Evolutionary conservation across 2,329 filamentous ascomycete genomes (phyloP).

Genomic region (Trichoderma afroharzianum): DNA sequence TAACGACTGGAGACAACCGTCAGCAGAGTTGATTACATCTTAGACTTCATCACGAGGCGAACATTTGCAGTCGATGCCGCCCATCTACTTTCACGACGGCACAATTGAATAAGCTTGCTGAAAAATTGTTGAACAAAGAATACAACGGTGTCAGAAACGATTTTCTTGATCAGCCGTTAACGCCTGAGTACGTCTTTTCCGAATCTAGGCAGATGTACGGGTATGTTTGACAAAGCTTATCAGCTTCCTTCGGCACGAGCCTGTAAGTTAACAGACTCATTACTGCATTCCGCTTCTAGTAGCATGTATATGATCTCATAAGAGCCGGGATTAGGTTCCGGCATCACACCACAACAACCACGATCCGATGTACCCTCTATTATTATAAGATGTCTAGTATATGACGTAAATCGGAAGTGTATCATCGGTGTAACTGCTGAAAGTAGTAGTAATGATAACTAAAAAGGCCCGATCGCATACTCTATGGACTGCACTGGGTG

Average conservation of each 20-base stretch:
- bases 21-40: neutral
- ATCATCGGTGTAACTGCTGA: neutral
- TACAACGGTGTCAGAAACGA: neutral
- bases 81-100: neutral
- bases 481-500: neutral
- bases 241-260: neutral
- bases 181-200: neutral
- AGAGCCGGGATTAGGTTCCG: neutral
- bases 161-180: neutral
- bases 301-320: neutral
- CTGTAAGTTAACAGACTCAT: neutral
- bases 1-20: neutral
- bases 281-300: neutral
- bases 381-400: neutral
- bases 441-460: neutral
- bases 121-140: neutral
- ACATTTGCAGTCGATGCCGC: neutral
- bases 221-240: neutral
- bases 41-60: neutral
- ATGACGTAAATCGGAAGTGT: neutral
- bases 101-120: neutral
- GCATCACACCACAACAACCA: neutral
- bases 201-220: neutral
- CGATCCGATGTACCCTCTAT: neutral
- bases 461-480: neutral